Evolutionary conservation across 208 protist species (phyloP), one percentile per base, ranked within the genome.

Genomic region (Leishmania martiniquensis): DNA sequence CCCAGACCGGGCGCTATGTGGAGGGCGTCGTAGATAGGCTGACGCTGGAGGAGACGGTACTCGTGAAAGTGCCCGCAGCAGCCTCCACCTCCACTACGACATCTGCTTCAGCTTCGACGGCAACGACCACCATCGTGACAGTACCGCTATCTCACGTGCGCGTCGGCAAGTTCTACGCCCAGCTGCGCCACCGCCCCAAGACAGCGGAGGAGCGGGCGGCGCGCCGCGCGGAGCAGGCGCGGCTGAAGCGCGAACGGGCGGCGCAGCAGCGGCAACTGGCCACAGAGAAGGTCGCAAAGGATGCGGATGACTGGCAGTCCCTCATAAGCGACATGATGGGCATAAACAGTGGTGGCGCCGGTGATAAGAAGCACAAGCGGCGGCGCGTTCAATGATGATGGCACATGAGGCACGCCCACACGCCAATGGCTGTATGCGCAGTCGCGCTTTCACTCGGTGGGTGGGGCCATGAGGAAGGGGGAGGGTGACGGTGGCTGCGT

Each of bases 81-180:
- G 4, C 47, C 22, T 73, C n/a, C 22, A 20, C 37, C 13, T 55
- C 72, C 4, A 65, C 45, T 34, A 59, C 57, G n/a, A 67, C 49
- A 15, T 54, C 62, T 2, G 37, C 44, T 2, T 44, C 34, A 10
- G 45, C 13, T 5, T n/a, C 54, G 25, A 9, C 72, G 6, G 37
- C 54, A 0, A 32, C 47, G 2, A 65, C 59, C 17, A 69, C 59
- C 25, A 82, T 72, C 32, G 76, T 87, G 59, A 81, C 91, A 60
- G 76, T 95, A n/a, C 90, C 89, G 44, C 86, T 96, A 2, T 93
- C 93, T 1, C 93, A 95, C 77, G 81, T 93, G 39, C 84, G 84
- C 29, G 84, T 82, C 15, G 82, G 77, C 15, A 82, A 84, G 62
- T 89, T 94, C 85, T 94, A 93, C 80, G n/a, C 83, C 65, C 62